A percentile compares a stretch with the other conserved stretches of the same genome.
Conservation (phyloP, 148 eudicot species). For the Chenopodium album region DNA sequence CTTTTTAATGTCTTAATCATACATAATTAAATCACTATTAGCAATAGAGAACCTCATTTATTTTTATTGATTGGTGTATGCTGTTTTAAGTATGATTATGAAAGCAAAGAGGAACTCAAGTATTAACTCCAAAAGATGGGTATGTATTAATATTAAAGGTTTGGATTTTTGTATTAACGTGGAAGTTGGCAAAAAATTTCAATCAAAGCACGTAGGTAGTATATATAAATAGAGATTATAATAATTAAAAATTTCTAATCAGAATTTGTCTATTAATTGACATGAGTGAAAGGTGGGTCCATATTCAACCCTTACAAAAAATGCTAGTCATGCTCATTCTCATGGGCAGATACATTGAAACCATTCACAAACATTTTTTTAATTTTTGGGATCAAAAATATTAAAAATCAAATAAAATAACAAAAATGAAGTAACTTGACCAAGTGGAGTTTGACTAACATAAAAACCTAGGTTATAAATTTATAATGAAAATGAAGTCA, state of each 20-base stretch:
- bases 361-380: neutral
- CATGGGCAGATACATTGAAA: constrained; percentile 14
- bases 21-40: too few species aligned
- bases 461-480: neutral
- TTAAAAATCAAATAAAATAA: neutral
- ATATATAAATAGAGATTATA: neutral
- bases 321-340: too few species aligned
- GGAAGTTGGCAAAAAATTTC: neutral
- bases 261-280: neutral
- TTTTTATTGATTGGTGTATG: neutral
- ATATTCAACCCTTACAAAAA: neutral
- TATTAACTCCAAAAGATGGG: neutral
- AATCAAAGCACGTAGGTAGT: neutral
- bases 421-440: neutral
- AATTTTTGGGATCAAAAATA: too few species aligned
- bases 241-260: neutral
- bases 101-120: too few species aligned
- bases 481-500: neutral
- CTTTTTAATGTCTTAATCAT: too few species aligned
- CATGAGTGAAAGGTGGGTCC: constrained; percentile 5
- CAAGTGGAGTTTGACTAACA: neutral
- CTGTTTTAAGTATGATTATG: neutral
- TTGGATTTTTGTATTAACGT: neutral
- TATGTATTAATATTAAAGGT: neutral
- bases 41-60: too few species aligned